Conservation (phyloP, 78 protist genomes). For the Dictyostelium capitatum region DNA sequence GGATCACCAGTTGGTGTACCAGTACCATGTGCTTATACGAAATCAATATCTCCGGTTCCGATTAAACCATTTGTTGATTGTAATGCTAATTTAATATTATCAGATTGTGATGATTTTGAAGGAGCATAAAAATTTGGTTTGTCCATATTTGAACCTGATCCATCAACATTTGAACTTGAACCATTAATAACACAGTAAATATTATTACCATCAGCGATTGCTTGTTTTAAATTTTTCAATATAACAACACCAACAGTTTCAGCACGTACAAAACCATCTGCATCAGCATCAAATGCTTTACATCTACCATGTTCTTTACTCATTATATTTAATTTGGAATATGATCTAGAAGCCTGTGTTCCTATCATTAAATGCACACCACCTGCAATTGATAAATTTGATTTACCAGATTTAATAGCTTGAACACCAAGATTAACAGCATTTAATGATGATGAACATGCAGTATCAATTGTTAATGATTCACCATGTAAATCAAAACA, state of each 20-base stretch:
- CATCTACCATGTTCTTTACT: constrained; percentile 77
- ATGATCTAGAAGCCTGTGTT: not conserved
- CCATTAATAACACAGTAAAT: constrained; percentile 43
- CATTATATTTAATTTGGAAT: constrained; percentile 30
- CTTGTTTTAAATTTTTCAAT: constrained; percentile 9
- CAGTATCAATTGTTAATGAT: constrained; percentile 89
- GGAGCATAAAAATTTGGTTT: not conserved
- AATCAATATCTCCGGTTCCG: constrained; percentile 28
- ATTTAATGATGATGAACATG: constrained; percentile 92
- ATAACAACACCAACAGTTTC: constrained; percentile 71
- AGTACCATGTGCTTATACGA: constrained; percentile 77
- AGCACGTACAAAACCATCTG: constrained; percentile 92
- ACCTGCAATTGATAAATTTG: constrained; percentile 82
- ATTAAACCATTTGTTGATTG: not conserved
- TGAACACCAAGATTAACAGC: constrained; percentile 80
- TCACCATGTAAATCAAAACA: constrained; percentile 84
- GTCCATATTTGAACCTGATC: not conserved
- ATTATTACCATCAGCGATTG: constrained; percentile 15
- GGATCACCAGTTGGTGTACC: constrained; percentile 87
- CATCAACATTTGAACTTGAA: constrained; percentile 26
- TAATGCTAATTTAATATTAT: constrained; percentile 9
- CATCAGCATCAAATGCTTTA: constrained; percentile 84
- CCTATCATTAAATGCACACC: constrained; percentile 80
- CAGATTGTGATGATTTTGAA: constrained; percentile 18
- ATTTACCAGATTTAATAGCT: constrained; percentile 41